These are phyloP conservation scores for Yamadazyma sp. DNA, from an alignment of 1,139 yeast genomes.

Conservation along the genomic window DNA sequence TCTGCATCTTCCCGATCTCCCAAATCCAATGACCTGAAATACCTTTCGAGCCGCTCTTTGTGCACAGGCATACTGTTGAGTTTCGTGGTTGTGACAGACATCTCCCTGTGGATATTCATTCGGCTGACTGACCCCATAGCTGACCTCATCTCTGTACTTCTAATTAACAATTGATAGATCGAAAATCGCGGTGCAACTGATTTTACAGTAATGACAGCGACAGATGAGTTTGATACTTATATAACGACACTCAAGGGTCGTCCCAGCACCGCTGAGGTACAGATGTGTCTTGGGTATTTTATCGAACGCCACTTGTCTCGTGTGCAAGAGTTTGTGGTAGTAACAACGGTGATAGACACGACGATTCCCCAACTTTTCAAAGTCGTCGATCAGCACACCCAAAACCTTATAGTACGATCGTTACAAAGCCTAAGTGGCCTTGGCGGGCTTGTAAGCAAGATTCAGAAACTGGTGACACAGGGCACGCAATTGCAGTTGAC, in stretches of 20 bases:
- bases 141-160: neutral
- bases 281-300: conserved; percentile 7
- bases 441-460: conserved; percentile 6
- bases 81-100: neutral
- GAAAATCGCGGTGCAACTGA: neutral
- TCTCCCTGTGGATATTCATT: neutral
- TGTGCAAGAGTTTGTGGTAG: neutral
- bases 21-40: conserved; percentile 21
- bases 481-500: neutral
- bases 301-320: neutral
- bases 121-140: neutral
- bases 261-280: neutral
- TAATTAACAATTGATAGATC: neutral
- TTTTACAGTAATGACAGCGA: neutral
- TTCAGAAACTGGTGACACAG: neutral
- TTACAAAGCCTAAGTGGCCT: conserved; percentile 2
- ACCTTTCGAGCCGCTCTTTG: conserved; percentile 11
- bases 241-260: neutral
- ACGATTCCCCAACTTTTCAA: conserved; percentile 27
- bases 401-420: neutral
- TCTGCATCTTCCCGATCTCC: conserved; percentile 16
- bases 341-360: conserved; percentile 25
- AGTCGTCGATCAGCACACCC: neutral
- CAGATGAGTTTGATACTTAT: neutral
- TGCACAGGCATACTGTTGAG: neutral